Conservation (phyloP, 202 grass and related monocot genomes). For the Tripidium arundinaceum region DNA sequence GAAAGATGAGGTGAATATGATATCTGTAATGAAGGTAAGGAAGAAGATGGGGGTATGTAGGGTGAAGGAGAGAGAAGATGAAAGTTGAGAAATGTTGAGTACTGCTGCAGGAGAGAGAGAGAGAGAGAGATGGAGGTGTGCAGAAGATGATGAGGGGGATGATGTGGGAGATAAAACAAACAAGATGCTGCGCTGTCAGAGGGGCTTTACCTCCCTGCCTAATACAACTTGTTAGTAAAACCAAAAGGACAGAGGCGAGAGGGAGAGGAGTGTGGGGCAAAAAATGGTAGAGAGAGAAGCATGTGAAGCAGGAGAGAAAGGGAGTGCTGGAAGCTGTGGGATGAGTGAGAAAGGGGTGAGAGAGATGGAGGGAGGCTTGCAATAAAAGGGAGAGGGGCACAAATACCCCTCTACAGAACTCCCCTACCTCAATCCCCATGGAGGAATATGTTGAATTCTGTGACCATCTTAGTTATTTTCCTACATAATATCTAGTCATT, state of each 20-base stretch:
- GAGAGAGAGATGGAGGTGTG: not conserved
- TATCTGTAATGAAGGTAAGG: not conserved
- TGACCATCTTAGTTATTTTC: slow-evolving; percentile 24
- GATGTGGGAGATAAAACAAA: slow-evolving; percentile 87
- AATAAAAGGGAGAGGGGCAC: slow-evolving; percentile 39
- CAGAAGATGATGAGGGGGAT: slow-evolving; percentile 60
- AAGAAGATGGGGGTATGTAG: slow-evolving; percentile 25
- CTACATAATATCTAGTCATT: slow-evolving; percentile 24
- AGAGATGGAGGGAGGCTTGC: slow-evolving; percentile 27
- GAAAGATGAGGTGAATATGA: not conserved
- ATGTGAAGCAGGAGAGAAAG: not conserved
- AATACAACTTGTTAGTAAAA: slow-evolving; percentile 61
- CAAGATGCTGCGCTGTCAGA: slow-evolving; percentile 89
- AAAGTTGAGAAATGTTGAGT: slow-evolving; percentile 50
- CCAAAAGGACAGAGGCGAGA: slow-evolving; percentile 42
- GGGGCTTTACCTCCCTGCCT: slow-evolving; percentile 52
- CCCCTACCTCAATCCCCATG: slow-evolving; percentile 43
- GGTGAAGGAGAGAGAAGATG: slow-evolving; percentile 26
- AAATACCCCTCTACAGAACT: slow-evolving; percentile 47
- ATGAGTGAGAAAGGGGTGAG: slow-evolving; percentile 20
- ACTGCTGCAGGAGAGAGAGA: slow-evolving; percentile 27
- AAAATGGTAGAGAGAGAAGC: slow-evolving; percentile 11
- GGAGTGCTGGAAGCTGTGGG: slow-evolving; percentile 19
- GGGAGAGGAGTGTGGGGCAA: slow-evolving; percentile 25
- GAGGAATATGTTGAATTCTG: slow-evolving; percentile 51